These are phyloP conservation scores for Coemansia sp. DNA, from an alignment of 192 early-diverging fungal species.

Conservation along the genomic window DNA sequence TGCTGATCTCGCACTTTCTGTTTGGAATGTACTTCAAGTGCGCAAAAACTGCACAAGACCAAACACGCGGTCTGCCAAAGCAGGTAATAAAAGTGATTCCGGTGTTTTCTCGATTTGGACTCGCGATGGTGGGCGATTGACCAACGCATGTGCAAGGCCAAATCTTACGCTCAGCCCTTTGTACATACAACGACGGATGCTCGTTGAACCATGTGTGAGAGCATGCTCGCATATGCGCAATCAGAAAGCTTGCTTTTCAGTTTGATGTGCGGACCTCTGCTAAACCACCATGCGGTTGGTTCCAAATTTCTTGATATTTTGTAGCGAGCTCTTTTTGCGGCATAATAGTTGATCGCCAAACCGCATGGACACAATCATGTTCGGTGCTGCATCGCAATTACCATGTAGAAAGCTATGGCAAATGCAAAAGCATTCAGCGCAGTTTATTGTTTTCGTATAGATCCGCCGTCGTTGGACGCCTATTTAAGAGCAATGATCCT, in stretches of 20 bases:
- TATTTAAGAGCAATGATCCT: not conserved
- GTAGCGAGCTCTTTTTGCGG: not conserved
- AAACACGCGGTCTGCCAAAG: not conserved
- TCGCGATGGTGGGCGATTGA: not conserved
- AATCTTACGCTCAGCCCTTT: not conserved
- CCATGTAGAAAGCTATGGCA: not conserved
- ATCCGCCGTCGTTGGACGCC: not conserved
- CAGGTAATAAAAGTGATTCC: constrained; percentile 1
- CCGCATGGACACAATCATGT: not conserved
- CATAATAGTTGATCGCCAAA: constrained; percentile 4
- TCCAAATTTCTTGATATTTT: not conserved
- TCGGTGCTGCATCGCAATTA: not conserved
- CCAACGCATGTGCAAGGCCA: not conserved
- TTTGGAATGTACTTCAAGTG: not conserved
- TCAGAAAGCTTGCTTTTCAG: not conserved
- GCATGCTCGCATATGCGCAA: not conserved
- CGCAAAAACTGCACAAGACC: not conserved
- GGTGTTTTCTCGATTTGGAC: not conserved
- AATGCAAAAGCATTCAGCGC: not conserved
- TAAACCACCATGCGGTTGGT: constrained; percentile 6
- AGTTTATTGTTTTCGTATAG: not conserved
- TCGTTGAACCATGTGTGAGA: not conserved
- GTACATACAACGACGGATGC: not conserved
- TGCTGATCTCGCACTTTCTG: not conserved
- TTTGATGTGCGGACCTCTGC: constrained; percentile 1